Evolutionary conservation across 345 rosid genomes (phyloP).

Genomic region (rapeseed (Brassica napus)): Da-Ae NC_063445.1:11080501-11081000

Average conservation of each 20-base stretch:
- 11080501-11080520: conserved; percentile 26
- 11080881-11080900: conserved; percentile 7
- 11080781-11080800: neutral
- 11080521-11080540: conserved; percentile 31
- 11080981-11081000: neutral
- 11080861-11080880: neutral
- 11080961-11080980: neutral
- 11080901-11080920: conserved; percentile 28
- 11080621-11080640: neutral
- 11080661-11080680: conserved; percentile 10
- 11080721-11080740: conserved; percentile 17
- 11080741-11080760: neutral
- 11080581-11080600: conserved; percentile 26
- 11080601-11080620: conserved; percentile 21
- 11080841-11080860: neutral
- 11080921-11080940: neutral
- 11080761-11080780: conserved; percentile 15
- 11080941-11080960: neutral
- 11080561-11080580: neutral
- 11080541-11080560: conserved; percentile 8
- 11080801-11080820: neutral
- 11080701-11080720: conserved; percentile 32
- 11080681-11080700: conserved; percentile 29
- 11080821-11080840: neutral
- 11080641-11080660: neutral